Evolutionary conservation across 163 green algal genomes (phyloP), one percentile per base, ranked within the genome.

Genomic region (Volvox carteri): DNA sequence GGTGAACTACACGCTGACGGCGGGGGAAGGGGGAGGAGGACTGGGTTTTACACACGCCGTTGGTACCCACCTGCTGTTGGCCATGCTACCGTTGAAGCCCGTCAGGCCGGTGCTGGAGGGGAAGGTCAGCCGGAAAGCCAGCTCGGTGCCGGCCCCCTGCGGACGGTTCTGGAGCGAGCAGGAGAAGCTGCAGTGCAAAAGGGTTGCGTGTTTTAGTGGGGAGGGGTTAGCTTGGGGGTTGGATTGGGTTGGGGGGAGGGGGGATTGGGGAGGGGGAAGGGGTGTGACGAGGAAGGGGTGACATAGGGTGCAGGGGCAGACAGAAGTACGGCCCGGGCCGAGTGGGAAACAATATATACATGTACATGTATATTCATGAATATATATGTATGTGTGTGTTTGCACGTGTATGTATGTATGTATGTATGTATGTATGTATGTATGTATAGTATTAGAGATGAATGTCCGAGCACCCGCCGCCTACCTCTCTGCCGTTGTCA

Each of bases 141-240:
- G 54, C 35, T 56, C 37, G 0, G 19, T 42, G 30, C 76, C 74
- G 2, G 21, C 19, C 7, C 73, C 54, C 39, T 41, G 25, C 0
- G 54, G 18, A 54, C 37, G 54, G 77, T 33, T 6, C 37, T 50
- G n/a, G 9, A 54, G 25, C 4, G 25, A 21, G 23, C 77, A 85
- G 35, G 23, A 23, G 54, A 85, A 85, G 12, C 77, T 85, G 77
- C 33, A n/a, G n/a, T n/a, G n/a, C n/a, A n/a, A n/a, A n/a, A n/a
- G n/a, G n/a, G n/a, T n/a, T n/a, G n/a, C n/a, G n/a, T n/a, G n/a
- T n/a, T n/a, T n/a, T n/a, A 60, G 16, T 12, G 50, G 50, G 50
- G 50, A 60, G 50, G 50, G 50, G 50, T 12, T 25, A 16, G 50
- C 14, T 12, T 12, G 16, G 50, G 50, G 50, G 50, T 25, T 25